Conservation (phyloP, 78 protist species). For the Dictyostelium purpureum region DNA sequence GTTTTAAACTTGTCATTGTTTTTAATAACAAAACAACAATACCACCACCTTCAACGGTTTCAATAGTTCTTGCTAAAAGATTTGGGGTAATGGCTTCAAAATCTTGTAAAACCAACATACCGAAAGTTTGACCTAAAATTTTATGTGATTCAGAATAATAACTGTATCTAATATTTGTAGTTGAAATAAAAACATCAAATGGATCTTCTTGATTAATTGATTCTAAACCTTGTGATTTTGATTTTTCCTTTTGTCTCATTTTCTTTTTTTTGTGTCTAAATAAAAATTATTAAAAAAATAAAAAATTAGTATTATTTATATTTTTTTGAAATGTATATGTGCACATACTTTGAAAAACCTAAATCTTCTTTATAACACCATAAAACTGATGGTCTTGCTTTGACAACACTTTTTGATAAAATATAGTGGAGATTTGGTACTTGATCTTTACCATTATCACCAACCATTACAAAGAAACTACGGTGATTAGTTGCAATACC, state of each 20-base stretch:
- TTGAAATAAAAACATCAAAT: constrained; percentile 96
- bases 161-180: constrained; percentile 92
- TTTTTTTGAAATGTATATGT: not conserved
- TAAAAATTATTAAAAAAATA: not conserved
- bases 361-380: constrained; percentile 99
- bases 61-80: constrained; percentile 98
- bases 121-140: constrained; percentile 98
- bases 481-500: constrained; percentile 91
- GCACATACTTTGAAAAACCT: constrained; percentile 83
- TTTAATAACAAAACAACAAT: constrained; percentile 92
- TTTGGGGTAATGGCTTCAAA: constrained; percentile 99
- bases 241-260: constrained; percentile 42
- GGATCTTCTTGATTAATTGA: constrained; percentile 86
- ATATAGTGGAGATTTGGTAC: constrained; percentile 96
- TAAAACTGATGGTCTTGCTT: constrained; percentile 94
- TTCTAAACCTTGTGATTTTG: constrained; percentile 53
- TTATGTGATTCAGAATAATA: constrained; percentile 98
- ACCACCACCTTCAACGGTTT: constrained; percentile 99
- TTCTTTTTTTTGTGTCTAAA: constrained; percentile 51
- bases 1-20: constrained; percentile 90
- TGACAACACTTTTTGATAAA: constrained; percentile 89
- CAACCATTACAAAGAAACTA: constrained; percentile 96
- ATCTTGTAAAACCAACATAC: constrained; percentile 98
- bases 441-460: constrained; percentile 94
- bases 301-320: not conserved